phyloP scores from a whole-genome alignment of 164 flowering plant genomes.

The Vitis rotundifolia region DNA sequence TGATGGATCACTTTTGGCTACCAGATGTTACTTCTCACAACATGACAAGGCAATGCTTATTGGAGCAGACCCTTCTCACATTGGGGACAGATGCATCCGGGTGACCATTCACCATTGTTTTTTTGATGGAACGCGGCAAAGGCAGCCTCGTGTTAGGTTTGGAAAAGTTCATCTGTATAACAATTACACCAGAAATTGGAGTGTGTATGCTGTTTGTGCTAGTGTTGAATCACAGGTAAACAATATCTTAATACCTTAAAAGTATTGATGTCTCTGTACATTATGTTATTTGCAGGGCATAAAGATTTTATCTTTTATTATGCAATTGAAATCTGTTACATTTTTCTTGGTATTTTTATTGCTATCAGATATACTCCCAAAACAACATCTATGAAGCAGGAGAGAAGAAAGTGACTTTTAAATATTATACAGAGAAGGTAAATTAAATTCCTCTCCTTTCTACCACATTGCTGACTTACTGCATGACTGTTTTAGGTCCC shows the following conservation, averaged over 20 bases:
- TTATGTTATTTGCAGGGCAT: no score
- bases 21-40: conserved; percentile 60
- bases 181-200: conserved; percentile 86
- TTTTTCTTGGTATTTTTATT: not conserved
- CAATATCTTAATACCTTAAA: no score
- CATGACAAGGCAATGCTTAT: conserved; percentile 83
- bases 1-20: not conserved
- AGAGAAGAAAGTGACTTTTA: conserved; percentile 64
- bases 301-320: no score
- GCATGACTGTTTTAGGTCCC: no score
- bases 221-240: conserved; percentile 89
- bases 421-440: conserved; percentile 73
- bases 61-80: conserved; percentile 68
- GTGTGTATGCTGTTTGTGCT: conserved; percentile 90
- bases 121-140: conserved; percentile 78
- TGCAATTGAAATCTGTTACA: not conserved
- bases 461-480: not conserved
- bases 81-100: conserved; percentile 54
- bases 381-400: conserved; percentile 91
- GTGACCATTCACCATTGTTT: conserved; percentile 91
- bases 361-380: conserved; percentile 61
- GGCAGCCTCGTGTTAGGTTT: conserved; percentile 90
- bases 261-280: no score
- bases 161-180: conserved; percentile 84
- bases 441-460: not conserved